These are phyloP conservation scores for Trypanosoma platydactyli DNA, from an alignment of 208 protist genomes.

Conservation along the genomic window DNA sequence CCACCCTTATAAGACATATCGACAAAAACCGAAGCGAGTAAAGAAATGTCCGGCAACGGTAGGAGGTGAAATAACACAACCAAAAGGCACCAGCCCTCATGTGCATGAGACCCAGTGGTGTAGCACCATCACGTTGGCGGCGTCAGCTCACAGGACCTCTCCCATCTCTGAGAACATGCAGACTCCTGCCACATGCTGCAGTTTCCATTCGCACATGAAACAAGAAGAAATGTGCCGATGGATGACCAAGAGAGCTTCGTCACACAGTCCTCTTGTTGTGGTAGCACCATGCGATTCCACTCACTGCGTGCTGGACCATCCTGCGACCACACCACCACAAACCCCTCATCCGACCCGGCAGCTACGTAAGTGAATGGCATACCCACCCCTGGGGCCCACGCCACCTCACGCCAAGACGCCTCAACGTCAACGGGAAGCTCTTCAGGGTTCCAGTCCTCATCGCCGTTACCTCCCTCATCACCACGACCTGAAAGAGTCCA, in stretches of 20 bases:
- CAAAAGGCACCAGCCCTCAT: background rate
- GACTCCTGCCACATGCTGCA: slow-evolving; percentile 79
- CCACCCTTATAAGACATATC: no score
- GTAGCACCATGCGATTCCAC: slow-evolving; percentile 49
- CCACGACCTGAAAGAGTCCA: slow-evolving; percentile 55
- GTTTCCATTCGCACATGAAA: slow-evolving; percentile 75
- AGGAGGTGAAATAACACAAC: background rate
- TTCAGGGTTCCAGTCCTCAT: slow-evolving; percentile 37
- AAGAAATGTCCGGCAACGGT: background rate
- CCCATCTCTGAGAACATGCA: slow-evolving; percentile 48
- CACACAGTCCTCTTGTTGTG: slow-evolving; percentile 47
- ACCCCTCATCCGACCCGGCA: slow-evolving; percentile 70
- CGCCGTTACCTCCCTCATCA: background rate
- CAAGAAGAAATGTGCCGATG: slow-evolving; percentile 76
- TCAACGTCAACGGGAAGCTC: slow-evolving; percentile 46
- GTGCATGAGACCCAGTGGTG: background rate
- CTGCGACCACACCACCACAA: slow-evolving; percentile 78
- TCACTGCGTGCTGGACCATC: slow-evolving; percentile 48
- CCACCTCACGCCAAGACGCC: slow-evolving; percentile 58
- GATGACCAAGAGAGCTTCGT: slow-evolving; percentile 85
- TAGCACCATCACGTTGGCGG: slow-evolving; percentile 15
- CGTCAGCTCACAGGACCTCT: slow-evolving; percentile 55
- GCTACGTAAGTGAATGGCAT: slow-evolving; percentile 85
- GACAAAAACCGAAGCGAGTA: no score
- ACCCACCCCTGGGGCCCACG: slow-evolving; percentile 80